Base-by-base conservation (phyloP, 371 early-diverging fungal genomes). In the Mucor mucedo region DNA sequence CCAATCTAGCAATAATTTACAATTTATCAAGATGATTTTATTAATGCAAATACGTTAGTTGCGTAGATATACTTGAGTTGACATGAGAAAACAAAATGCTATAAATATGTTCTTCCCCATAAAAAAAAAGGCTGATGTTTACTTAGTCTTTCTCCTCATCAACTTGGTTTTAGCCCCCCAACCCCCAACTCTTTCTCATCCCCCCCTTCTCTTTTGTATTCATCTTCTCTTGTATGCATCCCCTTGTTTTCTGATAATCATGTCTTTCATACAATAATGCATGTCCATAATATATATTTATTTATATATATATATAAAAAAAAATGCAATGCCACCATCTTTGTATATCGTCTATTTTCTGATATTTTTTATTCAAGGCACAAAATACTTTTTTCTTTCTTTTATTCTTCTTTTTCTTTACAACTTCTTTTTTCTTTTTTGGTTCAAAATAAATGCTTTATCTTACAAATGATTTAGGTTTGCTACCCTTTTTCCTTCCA, bases 401-500 rank as follows among this genome's bases (percentile, higher is more conserved):
- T 87, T 87, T 79, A 83, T 60, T 78, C 52, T 60, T 27, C 44
- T 55, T 52, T 55, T 41, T 35, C 39, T 60, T 50, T 21, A 45
- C 54, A 28, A 21, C 21, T 21, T 47, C 21, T 21, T 16, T 47
- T 21, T 21, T 47, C 5, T 16, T 47, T 21, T 21, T 47, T 47
- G 9, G 21, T 8, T 49, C 21, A 21, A 4, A 60, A 27, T 42
- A 10, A 8, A 90, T 90, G 91, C 75, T 90, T 68, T 89, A 90
- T 68, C 75, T 90, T 32, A 90, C 91, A 27, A 82, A 80, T 45
- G 87, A 87, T 67, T 62, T 86, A 6, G 69, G 69, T 8, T 40
- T 63, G 77, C 69, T 90, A 45, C 89, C 91, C 47, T 79, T 90
- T 62, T 90, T 87, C 65, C 71, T 90, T 49, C 91, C 91, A 8